Percentiles rank a stretch among this genome's conserved stretches.
phyloP scores from a whole-genome alignment of 768 basidiomycete species.

The Nidula microcarpa region DNA sequence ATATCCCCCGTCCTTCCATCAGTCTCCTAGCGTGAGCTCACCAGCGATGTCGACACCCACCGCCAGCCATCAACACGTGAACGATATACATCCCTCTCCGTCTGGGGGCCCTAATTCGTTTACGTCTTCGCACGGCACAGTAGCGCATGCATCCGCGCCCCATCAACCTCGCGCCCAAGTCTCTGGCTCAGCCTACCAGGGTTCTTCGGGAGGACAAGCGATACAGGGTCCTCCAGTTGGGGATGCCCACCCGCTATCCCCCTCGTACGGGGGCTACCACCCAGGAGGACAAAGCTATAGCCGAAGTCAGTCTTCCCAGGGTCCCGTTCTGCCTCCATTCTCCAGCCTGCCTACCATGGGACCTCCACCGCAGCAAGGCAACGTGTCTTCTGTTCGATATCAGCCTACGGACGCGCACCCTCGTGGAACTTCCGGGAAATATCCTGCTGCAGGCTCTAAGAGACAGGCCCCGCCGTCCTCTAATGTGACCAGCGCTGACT shows the following conservation, averaged over 20 bases:
- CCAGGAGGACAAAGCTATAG: slow-evolving; percentile 30
- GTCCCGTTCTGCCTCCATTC: slow-evolving; percentile 66
- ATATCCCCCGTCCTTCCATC: slow-evolving; percentile 53
- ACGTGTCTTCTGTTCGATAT: slow-evolving; percentile 61
- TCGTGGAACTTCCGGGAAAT: slow-evolving; percentile 21
- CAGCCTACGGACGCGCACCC: slow-evolving; percentile 41
- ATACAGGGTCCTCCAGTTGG: slow-evolving; percentile 23
- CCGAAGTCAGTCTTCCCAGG: slow-evolving; percentile 28
- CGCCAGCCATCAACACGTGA: slow-evolving; percentile 33
- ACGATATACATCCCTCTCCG: slow-evolving; percentile 37
- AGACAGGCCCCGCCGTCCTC: slow-evolving; percentile 60
- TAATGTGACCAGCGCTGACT: slow-evolving; percentile 73
- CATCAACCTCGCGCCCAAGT: slow-evolving; percentile 32
- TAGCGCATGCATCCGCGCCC: slow-evolving; percentile 14
- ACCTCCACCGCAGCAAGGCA: slow-evolving; percentile 35
- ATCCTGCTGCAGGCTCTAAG: slow-evolving; percentile 46
- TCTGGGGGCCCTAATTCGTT: slow-evolving; percentile 23
- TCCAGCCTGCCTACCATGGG: slow-evolving; percentile 65
- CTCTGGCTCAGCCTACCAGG: slow-evolving; percentile 31
- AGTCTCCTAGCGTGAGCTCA: slow-evolving; percentile 66
- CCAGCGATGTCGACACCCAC: slow-evolving; percentile 51
- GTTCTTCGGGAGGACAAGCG: slow-evolving; percentile 27
- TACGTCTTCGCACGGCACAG: slow-evolving; percentile 23
- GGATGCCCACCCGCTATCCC: slow-evolving; percentile 42
- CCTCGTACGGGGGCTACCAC: slow-evolving; percentile 39